Percentiles rank a stretch among this genome's conserved stretches.
Conservation (phyloP, 2,329 filamentous ascomycete genomes). For the Fusarium mundagurra region DNA sequence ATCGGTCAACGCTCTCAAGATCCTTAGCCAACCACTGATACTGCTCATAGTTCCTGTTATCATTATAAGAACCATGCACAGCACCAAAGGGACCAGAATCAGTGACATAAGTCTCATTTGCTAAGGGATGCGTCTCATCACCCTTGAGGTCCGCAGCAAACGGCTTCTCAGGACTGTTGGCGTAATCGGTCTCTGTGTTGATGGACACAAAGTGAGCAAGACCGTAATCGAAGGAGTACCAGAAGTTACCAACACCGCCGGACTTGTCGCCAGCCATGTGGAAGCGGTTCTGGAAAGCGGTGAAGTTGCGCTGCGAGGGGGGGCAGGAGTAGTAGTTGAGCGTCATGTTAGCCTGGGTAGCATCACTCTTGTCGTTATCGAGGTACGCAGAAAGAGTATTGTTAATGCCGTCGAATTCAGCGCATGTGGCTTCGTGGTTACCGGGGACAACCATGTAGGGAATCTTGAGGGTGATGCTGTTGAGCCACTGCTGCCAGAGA, state of each 20-base stretch:
- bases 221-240: neutral
- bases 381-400: neutral
- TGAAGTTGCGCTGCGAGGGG: neutral
- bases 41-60: neutral
- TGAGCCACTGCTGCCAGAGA: conserved; percentile 15
- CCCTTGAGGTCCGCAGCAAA: neutral
- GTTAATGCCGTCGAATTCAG: neutral
- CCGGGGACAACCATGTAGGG: conserved; percentile 1
- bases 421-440: neutral
- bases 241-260: neutral
- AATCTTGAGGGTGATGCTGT: neutral
- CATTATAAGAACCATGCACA: neutral
- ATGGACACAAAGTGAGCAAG: neutral
- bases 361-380: neutral
- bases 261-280: neutral
- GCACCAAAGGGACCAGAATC: neutral
- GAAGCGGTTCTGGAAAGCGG: conserved; percentile 4
- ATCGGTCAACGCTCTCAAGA: neutral
- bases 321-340: conserved; percentile 7
- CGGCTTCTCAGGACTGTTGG: neutral
- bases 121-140: neutral
- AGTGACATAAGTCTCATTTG: neutral
- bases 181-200: conserved; percentile 2
- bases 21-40: conserved; percentile 3
- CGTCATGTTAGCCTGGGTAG: neutral